Evolutionary conservation across 768 basidiomycete genomes (phyloP).

Genomic region (Asterophora lycoperdoides): DNA sequence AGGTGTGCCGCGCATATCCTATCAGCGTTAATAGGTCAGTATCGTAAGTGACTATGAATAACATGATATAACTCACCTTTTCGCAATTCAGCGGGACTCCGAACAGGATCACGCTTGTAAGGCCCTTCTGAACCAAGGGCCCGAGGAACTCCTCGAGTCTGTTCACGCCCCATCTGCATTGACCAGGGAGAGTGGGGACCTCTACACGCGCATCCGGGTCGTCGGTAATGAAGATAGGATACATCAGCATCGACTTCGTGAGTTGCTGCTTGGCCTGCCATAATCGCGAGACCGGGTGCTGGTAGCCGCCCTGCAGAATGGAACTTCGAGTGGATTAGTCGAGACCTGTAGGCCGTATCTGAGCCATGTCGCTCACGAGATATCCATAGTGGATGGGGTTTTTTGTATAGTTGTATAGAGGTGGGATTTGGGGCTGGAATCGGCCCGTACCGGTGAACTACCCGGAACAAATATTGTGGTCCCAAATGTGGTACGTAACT

Average conservation of each 20-base stretch:
- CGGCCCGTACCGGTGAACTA: too few relatives aligned
- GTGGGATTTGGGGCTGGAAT: not conserved
- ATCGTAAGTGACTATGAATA: not conserved
- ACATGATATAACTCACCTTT: slow-evolving; percentile 49
- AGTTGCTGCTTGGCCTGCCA: slow-evolving; percentile 82
- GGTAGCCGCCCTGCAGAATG: slow-evolving; percentile 88
- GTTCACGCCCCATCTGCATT: slow-evolving; percentile 94
- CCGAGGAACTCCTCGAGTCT: slow-evolving; percentile 81
- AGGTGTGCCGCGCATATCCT: slow-evolving; percentile 82
- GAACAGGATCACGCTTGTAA: slow-evolving; percentile 90
- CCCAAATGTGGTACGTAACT: too few relatives aligned
- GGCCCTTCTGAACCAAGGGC: slow-evolving; percentile 85
- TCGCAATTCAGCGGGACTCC: slow-evolving; percentile 79
- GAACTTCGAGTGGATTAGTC: slow-evolving; percentile 44
- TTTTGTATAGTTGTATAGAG: not conserved
- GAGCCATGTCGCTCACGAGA: slow-evolving; percentile 34
- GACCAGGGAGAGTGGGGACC: slow-evolving; percentile 78
- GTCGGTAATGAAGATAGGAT: slow-evolving; percentile 97
- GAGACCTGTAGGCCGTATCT: not conserved
- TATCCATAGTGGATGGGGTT: slow-evolving; percentile 30
- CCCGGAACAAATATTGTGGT: too few relatives aligned
- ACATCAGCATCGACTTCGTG: slow-evolving; percentile 95
- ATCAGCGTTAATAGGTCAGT: not conserved
- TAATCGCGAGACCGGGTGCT: slow-evolving; percentile 82
- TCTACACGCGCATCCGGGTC: slow-evolving; percentile 80